Conservation (phyloP, 441 rosid species). For the Jatropha multifida region DNA sequence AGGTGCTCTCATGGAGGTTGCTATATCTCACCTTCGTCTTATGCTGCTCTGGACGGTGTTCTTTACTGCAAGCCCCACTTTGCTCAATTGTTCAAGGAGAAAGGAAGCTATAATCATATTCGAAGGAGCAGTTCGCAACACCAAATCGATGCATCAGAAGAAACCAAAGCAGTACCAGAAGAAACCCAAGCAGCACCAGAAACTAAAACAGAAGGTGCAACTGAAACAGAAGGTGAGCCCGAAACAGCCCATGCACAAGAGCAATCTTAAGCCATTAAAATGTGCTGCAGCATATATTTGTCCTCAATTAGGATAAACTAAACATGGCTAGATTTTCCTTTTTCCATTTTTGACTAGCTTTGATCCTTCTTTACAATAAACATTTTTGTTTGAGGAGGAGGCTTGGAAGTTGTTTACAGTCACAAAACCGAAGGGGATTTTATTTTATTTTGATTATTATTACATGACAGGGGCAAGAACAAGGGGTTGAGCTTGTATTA, state of each 20-base stretch:
- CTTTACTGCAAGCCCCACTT: constrained; percentile 89
- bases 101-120: constrained; percentile 71
- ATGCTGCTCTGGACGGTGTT: constrained; percentile 75
- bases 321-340: not conserved
- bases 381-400: not conserved
- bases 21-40: constrained; percentile 71
- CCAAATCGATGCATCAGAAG: not conserved
- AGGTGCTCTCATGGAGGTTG: constrained; percentile 88
- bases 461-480: not conserved
- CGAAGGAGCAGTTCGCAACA: constrained; percentile 38
- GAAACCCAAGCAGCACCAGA: constrained; percentile 12
- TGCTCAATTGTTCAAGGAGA: constrained; percentile 75
- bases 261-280: constrained; percentile 2
- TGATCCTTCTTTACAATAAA: not conserved
- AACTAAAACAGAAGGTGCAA: not conserved
- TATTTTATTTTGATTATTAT: not conserved
- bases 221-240: constrained; percentile 1
- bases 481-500: not conserved
- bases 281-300: no score
- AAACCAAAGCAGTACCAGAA: constrained; percentile 3
- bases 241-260: constrained; percentile 8
- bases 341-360: not conserved
- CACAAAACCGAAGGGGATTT: not conserved
- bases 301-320: no score
- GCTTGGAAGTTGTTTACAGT: not conserved